Evolutionary conservation across 129 eudicot genomes (phyloP).

Genomic region (Logfia minima): DNA sequence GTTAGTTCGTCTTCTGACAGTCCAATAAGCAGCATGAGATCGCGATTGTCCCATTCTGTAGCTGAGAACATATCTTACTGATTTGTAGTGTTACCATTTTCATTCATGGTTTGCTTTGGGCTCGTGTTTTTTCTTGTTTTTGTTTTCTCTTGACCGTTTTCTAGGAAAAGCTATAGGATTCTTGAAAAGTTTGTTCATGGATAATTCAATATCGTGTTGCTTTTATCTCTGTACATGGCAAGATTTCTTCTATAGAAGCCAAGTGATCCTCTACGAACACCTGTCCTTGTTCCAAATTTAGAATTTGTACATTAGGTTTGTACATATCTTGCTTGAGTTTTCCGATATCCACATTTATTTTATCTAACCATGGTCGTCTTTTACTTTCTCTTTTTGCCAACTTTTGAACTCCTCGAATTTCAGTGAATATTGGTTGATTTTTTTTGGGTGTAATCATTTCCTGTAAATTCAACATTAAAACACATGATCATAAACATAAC

Average conservation of each 20-base stretch:
- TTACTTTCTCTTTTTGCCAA: neutral
- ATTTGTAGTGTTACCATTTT: neutral
- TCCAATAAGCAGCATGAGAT: slow-evolving; percentile 15
- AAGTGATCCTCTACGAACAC: slow-evolving; percentile 8
- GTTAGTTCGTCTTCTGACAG: neutral
- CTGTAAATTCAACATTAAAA: neutral
- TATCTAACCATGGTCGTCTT: slow-evolving; percentile 13
- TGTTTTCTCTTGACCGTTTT: slow-evolving; percentile 8
- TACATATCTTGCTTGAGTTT: slow-evolving; percentile 16
- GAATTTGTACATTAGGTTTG: slow-evolving; percentile 21
- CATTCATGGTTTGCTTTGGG: neutral
- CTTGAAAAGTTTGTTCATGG: slow-evolving; percentile 16
- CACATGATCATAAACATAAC: neutral
- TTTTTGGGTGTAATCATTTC: neutral
- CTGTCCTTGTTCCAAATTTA: slow-evolving; percentile 11
- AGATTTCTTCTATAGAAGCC: slow-evolving; percentile 7
- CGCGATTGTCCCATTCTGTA: neutral
- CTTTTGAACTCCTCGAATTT: neutral
- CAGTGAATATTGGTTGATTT: neutral
- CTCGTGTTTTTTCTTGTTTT: neutral
- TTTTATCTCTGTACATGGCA: neutral
- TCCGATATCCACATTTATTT: slow-evolving; percentile 8
- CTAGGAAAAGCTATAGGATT: slow-evolving; percentile 16
- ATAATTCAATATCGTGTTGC: slow-evolving; percentile 13
- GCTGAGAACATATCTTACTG: neutral